phyloP scores from a whole-genome alignment of 495 filamentous ascomycete genomes.

The Neohortaea acidophila region DNA sequence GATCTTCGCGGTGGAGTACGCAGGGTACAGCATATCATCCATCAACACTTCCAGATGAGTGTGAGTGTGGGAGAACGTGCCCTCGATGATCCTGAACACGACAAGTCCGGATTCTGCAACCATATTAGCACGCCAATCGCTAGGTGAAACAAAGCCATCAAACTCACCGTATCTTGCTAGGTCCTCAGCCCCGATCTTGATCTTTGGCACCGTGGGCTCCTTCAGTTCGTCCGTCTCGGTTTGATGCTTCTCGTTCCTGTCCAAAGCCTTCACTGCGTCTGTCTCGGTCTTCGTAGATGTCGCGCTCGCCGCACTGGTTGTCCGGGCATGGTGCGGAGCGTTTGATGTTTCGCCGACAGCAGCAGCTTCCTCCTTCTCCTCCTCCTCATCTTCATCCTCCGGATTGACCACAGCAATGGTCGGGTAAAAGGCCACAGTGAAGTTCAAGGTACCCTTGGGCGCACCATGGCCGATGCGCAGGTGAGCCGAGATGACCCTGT shows the following conservation, averaged over 20 bases:
- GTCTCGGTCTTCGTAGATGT: background rate
- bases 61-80: slow-evolving; percentile 57
- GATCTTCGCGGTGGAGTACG: slow-evolving; percentile 65
- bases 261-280: slow-evolving; percentile 1
- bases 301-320: background rate
- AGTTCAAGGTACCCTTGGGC: slow-evolving; percentile 67
- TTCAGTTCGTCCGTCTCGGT: slow-evolving; percentile 32
- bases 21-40: slow-evolving; percentile 87
- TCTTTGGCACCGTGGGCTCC: slow-evolving; percentile 50
- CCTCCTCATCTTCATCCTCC: slow-evolving; percentile 61
- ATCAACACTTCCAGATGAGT: slow-evolving; percentile 77
- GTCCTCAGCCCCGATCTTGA: slow-evolving; percentile 63
- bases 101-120: slow-evolving; percentile 68
- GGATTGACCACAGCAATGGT: slow-evolving; percentile 76
- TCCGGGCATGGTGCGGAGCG: slow-evolving; percentile 1
- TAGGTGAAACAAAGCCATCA: background rate
- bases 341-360: background rate
- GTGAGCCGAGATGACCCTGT: slow-evolving; percentile 35
- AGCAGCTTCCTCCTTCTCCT: no score
- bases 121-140: background rate
- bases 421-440: slow-evolving; percentile 81
- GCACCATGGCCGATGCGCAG: slow-evolving; percentile 51
- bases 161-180: slow-evolving; percentile 55
- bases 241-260: slow-evolving; percentile 37
- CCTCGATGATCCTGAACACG: slow-evolving; percentile 87